A percentile compares a stretch with the other conserved stretches of the same genome.
These are phyloP conservation scores for Kwoniella sp. DNA, from an alignment of 768 basidiomycete genomes.

Conservation along the genomic window DNA sequence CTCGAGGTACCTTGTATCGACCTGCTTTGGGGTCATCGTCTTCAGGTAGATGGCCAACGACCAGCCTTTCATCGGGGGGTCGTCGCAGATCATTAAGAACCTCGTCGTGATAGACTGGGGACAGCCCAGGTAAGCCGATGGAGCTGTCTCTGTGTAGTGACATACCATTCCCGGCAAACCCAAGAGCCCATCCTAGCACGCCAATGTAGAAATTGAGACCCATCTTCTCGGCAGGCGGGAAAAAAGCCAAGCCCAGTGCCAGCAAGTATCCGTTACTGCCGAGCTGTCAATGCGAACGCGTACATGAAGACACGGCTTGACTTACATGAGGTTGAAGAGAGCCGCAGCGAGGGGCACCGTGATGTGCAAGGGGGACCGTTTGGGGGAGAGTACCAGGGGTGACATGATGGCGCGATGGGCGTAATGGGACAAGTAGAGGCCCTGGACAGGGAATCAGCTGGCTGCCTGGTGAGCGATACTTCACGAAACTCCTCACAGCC, in stretches of 20 bases:
- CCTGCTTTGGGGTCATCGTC: slow-evolving; percentile 35
- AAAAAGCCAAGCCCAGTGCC: slow-evolving; percentile 27
- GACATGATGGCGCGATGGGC: slow-evolving; percentile 74
- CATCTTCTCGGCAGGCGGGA: slow-evolving; percentile 15
- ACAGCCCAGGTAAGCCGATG: neutral
- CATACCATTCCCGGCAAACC: slow-evolving; percentile 65
- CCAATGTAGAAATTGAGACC: slow-evolving; percentile 59
- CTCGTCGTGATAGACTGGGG: slow-evolving; percentile 72
- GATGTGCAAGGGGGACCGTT: slow-evolving; percentile 70
- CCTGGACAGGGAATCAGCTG: slow-evolving; percentile 8
- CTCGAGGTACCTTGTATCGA: slow-evolving; percentile 59
- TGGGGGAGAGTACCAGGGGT: slow-evolving; percentile 69
- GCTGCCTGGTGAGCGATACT: neutral
- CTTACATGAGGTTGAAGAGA: slow-evolving; percentile 70
- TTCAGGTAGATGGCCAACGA: slow-evolving; percentile 6
- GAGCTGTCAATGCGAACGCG: neutral
- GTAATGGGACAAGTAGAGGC: slow-evolving; percentile 71
- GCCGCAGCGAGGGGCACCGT: slow-evolving; percentile 59
- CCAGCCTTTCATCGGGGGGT: slow-evolving; percentile 36
- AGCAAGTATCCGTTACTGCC: slow-evolving; percentile 36
- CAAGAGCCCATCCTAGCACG: slow-evolving; percentile 63
- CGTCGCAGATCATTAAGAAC: slow-evolving; percentile 73
- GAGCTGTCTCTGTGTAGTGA: neutral
- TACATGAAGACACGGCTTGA: slow-evolving; percentile 28
- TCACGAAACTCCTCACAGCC: slow-evolving; percentile 17